These are phyloP conservation scores for Botrytis pseudocinerea DNA, from an alignment of 2,329 filamentous ascomycete genomes.

Conservation along the genomic window DNA sequence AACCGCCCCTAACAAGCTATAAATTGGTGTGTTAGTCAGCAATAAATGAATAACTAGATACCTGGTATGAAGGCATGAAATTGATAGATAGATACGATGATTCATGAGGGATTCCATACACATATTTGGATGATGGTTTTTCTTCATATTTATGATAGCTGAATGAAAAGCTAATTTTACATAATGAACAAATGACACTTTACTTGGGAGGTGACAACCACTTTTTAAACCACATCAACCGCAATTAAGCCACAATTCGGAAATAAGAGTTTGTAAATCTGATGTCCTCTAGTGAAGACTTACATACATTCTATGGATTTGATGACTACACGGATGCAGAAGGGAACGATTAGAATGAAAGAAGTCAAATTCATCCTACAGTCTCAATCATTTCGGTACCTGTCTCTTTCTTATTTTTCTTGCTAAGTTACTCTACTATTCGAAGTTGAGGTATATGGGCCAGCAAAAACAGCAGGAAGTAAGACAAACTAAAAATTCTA, in stretches of 20 bases:
- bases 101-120: conserved; percentile 18
- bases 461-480: not conserved
- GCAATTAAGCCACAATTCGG: not conserved
- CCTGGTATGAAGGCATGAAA: conserved; percentile 15
- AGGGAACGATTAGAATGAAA: not conserved
- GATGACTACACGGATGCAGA: not conserved
- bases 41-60: conserved; percentile 11
- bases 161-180: conserved; percentile 13
- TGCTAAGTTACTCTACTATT: not conserved
- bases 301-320: not conserved
- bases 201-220: not conserved
- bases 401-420: not conserved
- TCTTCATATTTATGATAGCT: conserved; percentile 14
- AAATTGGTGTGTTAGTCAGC: conserved; percentile 46
- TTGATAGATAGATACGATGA: conserved; percentile 14
- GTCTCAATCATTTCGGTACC: not conserved
- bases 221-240: not conserved
- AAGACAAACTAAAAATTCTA: not conserved
- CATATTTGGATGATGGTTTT: not conserved
- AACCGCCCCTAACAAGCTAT: conserved; percentile 77
- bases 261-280: not conserved
- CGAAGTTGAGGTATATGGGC: not conserved
- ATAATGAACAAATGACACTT: not conserved
- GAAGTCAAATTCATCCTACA: not conserved
- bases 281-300: not conserved